phyloP scores from a whole-genome alignment of 768 basidiomycete genomes.

The Scleroderma bovista region DNA sequence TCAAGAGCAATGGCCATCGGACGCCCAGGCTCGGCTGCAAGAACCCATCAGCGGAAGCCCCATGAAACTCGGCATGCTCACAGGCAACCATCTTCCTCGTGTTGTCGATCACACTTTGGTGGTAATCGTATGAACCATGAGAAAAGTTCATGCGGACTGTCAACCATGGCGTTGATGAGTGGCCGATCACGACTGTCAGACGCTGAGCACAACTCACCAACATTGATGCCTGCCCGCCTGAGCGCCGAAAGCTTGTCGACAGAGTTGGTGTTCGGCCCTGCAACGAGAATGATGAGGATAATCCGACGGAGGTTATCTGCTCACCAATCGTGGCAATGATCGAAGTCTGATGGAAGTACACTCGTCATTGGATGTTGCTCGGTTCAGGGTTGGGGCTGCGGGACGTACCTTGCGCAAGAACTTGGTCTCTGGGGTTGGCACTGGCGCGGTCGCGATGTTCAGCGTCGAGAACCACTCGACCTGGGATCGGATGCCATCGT shows the following conservation, averaged over 20 bases:
- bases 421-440: constrained; percentile 75
- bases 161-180: constrained; percentile 1
- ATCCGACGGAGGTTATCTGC: constrained; percentile 14
- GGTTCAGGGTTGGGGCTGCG: not conserved
- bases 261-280: constrained; percentile 91
- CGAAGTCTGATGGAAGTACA: constrained; percentile 70
- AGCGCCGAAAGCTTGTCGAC: constrained; percentile 84
- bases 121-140: constrained; percentile 97
- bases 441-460: constrained; percentile 63
- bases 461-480: constrained; percentile 91
- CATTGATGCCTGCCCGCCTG: constrained; percentile 91
- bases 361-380: constrained; percentile 6
- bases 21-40: constrained; percentile 59
- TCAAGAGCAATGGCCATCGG: constrained; percentile 97
- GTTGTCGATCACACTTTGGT: constrained; percentile 99
- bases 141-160: constrained; percentile 99
- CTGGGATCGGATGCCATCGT: constrained; percentile 67
- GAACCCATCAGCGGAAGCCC: constrained; percentile 4
- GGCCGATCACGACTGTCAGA: not conserved
- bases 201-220: constrained; percentile 58
- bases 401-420: constrained; percentile 79
- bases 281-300: constrained; percentile 8
- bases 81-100: constrained; percentile 79
- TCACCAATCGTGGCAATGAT: constrained; percentile 98
- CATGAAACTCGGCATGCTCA: constrained; percentile 28